Percentiles rank a stretch among this genome's conserved stretches.
Conservation (phyloP, 176 grass and related monocot genomes). For the Musa beccarii region DNA sequence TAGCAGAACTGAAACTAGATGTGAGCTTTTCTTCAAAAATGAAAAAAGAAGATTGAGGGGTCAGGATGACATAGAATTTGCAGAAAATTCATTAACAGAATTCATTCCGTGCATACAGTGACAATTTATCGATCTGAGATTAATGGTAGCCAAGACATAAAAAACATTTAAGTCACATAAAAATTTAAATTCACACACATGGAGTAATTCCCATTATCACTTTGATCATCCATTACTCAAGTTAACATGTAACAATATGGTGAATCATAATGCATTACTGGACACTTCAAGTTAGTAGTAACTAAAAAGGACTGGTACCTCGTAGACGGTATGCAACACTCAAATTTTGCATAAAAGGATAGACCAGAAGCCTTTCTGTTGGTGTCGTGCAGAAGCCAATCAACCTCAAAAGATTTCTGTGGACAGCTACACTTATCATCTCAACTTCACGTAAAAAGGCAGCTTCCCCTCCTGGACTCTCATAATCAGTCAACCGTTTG, state of each 20-base stretch:
- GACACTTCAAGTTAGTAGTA: not conserved
- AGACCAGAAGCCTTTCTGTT: conserved; percentile 85
- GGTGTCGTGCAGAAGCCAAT: conserved; percentile 96
- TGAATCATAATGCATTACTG: not conserved
- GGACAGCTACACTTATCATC: conserved; percentile 97
- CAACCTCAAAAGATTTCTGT: conserved; percentile 87
- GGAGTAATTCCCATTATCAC: not conserved
- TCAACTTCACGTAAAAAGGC: conserved; percentile 95
- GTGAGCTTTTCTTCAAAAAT: not conserved
- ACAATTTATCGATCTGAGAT: too few species aligned
- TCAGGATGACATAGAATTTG: too few species aligned
- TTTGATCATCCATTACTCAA: not conserved
- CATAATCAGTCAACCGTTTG: conserved; percentile 86
- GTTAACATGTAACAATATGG: not conserved
- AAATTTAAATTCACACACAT: too few species aligned
- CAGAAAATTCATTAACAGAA: too few species aligned
- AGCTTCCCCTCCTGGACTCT: conserved; percentile 87
- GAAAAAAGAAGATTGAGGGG: too few species aligned
- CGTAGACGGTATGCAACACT: conserved; percentile 89
- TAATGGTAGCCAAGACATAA: too few species aligned
- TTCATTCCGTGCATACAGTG: too few species aligned
- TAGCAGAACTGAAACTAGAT: not conserved
- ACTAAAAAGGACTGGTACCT: conserved; percentile 45
- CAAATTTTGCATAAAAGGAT: conserved; percentile 97
- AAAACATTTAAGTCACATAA: too few species aligned